Evolutionary conservation across 2,329 filamentous ascomycete species (phyloP), one percentile per base, ranked within the genome.

Genomic region (Hymenoscyphus infarciens): DNA sequence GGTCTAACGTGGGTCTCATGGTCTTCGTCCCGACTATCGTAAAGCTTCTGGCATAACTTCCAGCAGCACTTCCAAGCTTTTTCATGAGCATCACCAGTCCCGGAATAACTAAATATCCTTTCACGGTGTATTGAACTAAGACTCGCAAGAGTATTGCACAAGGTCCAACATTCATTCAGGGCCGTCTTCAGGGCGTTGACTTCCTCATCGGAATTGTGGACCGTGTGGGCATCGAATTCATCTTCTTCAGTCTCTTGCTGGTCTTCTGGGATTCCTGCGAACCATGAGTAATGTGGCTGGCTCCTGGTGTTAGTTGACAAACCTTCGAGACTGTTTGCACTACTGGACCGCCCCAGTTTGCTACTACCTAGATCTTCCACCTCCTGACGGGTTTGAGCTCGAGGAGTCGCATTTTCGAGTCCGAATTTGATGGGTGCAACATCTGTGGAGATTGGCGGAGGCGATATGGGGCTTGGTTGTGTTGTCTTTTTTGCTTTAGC

Each of bases 21-120:
- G 60, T 88, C 83, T 66, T 92, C 88, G 61, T 94, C 87, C 59
- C 88, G 84, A 67, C 88, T 91, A 65, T 92, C 86, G 73, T 97
- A 97, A 2, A 98, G 82, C 63, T 90, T 89, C 74, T 96, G 91
- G 73, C 93, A 98, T 27, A 98, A 80, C 70, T 89, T 90, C 94
- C 93, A 98, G 77, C 93, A 98, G 65, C 89, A 90, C 75, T 90
- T 92, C 94, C 93, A 97, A 0, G 93, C 92, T 70, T 89, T 88
- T 74, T 96, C 91, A 72, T 96, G 90, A 31, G 88, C 85, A 68
- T 92, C 88, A 0, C 89, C 88, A 11, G 86, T 88, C 13, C 87
- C 87, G 0, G 89, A 87, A 69, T 84, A 89, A 74, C 86, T 87
- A 75, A 95, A 94, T 35, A 92, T 87, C 22, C 90, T 83, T 69